Evolutionary conservation across 352 stramenopile species (phyloP).

Genomic region (Pythium periplocum): DNA sequence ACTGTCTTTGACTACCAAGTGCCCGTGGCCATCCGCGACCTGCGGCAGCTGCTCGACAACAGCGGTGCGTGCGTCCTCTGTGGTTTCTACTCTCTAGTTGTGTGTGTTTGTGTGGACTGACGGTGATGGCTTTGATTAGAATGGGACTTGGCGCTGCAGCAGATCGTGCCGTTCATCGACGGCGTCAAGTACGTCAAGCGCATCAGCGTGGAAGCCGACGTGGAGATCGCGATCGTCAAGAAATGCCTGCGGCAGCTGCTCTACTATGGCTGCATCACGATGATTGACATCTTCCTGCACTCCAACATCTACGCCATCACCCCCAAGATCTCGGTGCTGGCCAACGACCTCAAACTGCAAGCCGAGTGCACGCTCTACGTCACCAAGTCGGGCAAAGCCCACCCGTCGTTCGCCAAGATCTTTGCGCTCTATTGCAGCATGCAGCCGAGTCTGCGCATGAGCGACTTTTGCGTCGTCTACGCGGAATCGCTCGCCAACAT

Average conservation of each 20-base stretch:
- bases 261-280: conserved; percentile 85
- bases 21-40: conserved; percentile 70
- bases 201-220: conserved; percentile 84
- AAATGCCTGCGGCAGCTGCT: conserved; percentile 83
- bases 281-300: conserved; percentile 90
- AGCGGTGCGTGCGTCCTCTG: conserved; percentile 34
- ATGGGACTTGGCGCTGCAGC: conserved; percentile 83
- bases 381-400: conserved; percentile 52
- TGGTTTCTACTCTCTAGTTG: not conserved
- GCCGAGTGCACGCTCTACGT: conserved; percentile 77
- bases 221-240: conserved; percentile 86
- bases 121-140: conserved; percentile 22
- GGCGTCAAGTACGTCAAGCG: conserved; percentile 88
- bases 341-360: conserved; percentile 59
- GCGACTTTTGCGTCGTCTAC: conserved; percentile 78
- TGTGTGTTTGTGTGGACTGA: conserved; percentile 1
- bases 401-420: conserved; percentile 67
- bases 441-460: conserved; percentile 77
- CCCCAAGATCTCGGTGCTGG: conserved; percentile 47
- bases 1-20: conserved; percentile 83
- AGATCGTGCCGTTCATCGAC: conserved; percentile 90
- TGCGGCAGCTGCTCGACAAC: conserved; percentile 65
- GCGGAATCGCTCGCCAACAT: conserved; percentile 58
- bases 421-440: conserved; percentile 86
- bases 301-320: conserved; percentile 87